Conservation (phyloP, 352 stramenopile genomes). For the Globisporangium middletonii region DNA sequence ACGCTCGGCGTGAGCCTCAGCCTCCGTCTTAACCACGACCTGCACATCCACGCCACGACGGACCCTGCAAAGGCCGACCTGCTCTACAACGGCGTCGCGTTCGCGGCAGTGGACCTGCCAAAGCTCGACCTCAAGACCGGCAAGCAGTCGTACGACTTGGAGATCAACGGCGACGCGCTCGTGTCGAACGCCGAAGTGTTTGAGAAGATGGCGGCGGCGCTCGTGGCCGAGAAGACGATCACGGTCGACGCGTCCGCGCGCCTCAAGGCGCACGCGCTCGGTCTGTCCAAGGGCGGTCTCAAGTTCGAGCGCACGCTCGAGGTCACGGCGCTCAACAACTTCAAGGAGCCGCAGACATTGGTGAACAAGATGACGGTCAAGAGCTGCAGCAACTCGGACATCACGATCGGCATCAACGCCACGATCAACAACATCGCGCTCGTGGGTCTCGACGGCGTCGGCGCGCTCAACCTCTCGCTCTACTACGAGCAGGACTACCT, state of each 20-base stretch:
- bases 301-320: slow-evolving; percentile 36
- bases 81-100: slow-evolving; percentile 32
- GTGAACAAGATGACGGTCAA: slow-evolving; percentile 57
- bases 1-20: slow-evolving; percentile 45
- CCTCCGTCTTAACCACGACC: slow-evolving; percentile 43
- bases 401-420: slow-evolving; percentile 49
- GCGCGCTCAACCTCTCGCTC: slow-evolving; percentile 58
- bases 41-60: slow-evolving; percentile 30
- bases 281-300: slow-evolving; percentile 43
- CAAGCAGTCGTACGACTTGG: slow-evolving; percentile 50
- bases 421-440: slow-evolving; percentile 24
- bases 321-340: slow-evolving; percentile 49
- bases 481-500: slow-evolving; percentile 60
- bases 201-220: slow-evolving; percentile 24
- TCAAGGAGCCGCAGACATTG: slow-evolving; percentile 27
- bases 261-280: slow-evolving; percentile 38
- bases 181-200: slow-evolving; percentile 44
- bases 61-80: slow-evolving; percentile 40
- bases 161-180: slow-evolving; percentile 23
- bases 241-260: slow-evolving; percentile 27
- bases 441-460: slow-evolving; percentile 25
- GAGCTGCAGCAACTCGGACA: slow-evolving; percentile 27
- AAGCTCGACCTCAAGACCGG: slow-evolving; percentile 41
- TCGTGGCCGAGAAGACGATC: slow-evolving; percentile 31
- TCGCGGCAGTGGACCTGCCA: slow-evolving; percentile 42